Percentiles rank a stretch among this genome's conserved stretches.
phyloP scores from a whole-genome alignment of 257 asterid genomes.

The Cynanchum wilfordii region DNA sequence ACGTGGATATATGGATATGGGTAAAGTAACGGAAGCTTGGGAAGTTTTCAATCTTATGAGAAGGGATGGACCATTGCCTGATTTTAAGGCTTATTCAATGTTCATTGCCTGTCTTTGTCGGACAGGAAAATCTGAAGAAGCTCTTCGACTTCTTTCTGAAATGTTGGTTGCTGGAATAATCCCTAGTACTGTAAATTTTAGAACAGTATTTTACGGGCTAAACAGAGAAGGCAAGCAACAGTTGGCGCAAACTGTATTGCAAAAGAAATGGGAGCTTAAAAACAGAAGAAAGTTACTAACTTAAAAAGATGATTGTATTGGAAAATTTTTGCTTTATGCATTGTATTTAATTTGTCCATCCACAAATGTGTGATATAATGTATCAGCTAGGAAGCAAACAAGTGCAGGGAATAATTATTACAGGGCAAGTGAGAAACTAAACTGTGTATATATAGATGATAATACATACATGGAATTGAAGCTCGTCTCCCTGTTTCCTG shows the following conservation, averaged over 20 bases:
- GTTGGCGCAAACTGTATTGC: slow-evolving; percentile 46
- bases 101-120: slow-evolving; percentile 61
- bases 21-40: slow-evolving; percentile 53
- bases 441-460: neutral
- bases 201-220: slow-evolving; percentile 55
- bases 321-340: neutral
- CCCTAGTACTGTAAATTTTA: slow-evolving; percentile 71
- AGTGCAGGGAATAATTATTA: neutral
- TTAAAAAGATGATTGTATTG: slow-evolving; percentile 4
- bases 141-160: slow-evolving; percentile 46
- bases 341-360: neutral
- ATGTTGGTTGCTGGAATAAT: slow-evolving; percentile 61
- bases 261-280: slow-evolving; percentile 54
- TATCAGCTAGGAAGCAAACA: neutral
- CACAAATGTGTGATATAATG: neutral
- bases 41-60: slow-evolving; percentile 44
- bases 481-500: neutral
- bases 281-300: slow-evolving; percentile 40
- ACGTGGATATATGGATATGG: slow-evolving; percentile 68
- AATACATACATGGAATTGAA: neutral
- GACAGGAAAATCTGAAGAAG: slow-evolving; percentile 70
- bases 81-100: slow-evolving; percentile 78
- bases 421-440: neutral
- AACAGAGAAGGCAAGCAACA: slow-evolving; percentile 76
- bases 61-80: slow-evolving; percentile 59